Base-by-base conservation (phyloP, 2,329 filamentous ascomycete genomes). In the Diaporthe sp. region DNA sequence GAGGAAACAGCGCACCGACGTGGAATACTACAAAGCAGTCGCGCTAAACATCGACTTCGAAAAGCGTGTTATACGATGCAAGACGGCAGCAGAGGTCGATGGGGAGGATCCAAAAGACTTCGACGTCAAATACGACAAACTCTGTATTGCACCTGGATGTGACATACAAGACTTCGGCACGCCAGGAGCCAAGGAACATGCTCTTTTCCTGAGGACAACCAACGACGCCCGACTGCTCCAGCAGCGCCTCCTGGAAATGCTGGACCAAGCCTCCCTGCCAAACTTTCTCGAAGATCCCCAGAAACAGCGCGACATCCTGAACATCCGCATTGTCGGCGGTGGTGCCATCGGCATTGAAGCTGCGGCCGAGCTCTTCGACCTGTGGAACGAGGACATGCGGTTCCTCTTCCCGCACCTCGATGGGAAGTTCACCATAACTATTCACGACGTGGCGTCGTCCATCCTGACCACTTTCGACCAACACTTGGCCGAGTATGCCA, bases 131-230 rank as follows among this genome's bases (percentile, higher is more conserved):
- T 87, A 86, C 75, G 86, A 88, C 74, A 82, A 82, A 72, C 77
- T 88, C 8, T 80, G 86, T 49, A 77, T 88, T 22, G 83, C 84
- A 1, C 85, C 86, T 0, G 86, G 86, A 8, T 86, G 85, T 77
- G 79, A 80, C n/a, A 80, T 82, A 28, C 82, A 86, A 72, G 84
- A 83, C 2, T 86, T 86, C 77, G 80, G 79, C 62, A 86, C 84
- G 3, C 84, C 84, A 0, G 85, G 85, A 1, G 85, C 83, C 6
- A 70, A 79, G 9, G 82, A 85, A 62, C 80, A 85, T 77, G 82
- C 84, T 2, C 79, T 84, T 22, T 86, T 86, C 74, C 70, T 85
- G 8, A 76, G 80, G n/a, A 84, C 81, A 4, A 83, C 81, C 8
- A 80, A 81, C 74, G 83, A 85, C 76, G 82, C 82, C 4, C 77